Percentiles rank a stretch among this genome's conserved stretches.
phyloP scores from a whole-genome alignment of 148 eudicot species.

The Diospyros kaki region DNA sequence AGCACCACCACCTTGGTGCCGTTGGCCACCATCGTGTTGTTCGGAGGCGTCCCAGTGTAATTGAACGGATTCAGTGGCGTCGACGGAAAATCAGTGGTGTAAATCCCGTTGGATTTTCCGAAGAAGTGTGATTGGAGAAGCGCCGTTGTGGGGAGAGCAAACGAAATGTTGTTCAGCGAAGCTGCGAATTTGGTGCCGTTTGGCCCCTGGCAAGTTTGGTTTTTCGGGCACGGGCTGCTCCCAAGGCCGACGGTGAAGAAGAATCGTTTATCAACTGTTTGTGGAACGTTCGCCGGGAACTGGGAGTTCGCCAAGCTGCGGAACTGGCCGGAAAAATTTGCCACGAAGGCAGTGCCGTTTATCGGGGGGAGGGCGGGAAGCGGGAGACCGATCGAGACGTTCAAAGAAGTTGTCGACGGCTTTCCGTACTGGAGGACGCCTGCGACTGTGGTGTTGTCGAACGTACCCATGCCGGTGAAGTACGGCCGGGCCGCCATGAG shows the following conservation, averaged over 20 bases:
- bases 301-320: slow-evolving; percentile 39
- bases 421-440: slow-evolving; percentile 51
- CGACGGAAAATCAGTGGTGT: slow-evolving; percentile 41
- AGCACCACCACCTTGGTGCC: slow-evolving; percentile 53
- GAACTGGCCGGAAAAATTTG: slow-evolving; percentile 37
- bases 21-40: slow-evolving; percentile 44
- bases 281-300: slow-evolving; percentile 52
- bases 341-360: slow-evolving; percentile 45
- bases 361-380: slow-evolving; percentile 38
- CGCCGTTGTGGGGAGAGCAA: slow-evolving; percentile 42
- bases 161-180: slow-evolving; percentile 55
- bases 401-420: slow-evolving; percentile 1
- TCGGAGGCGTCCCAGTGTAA: slow-evolving; percentile 57
- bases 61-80: slow-evolving; percentile 38
- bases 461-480: slow-evolving; percentile 53
- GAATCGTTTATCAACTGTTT: slow-evolving; percentile 37
- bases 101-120: slow-evolving; percentile 34
- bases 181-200: slow-evolving; percentile 52
- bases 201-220: slow-evolving; percentile 70
- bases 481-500: slow-evolving; percentile 66
- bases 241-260: slow-evolving; percentile 63
- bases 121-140: slow-evolving; percentile 42
- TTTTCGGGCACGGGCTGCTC: slow-evolving; percentile 46
- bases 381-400: slow-evolving; percentile 1
- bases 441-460: slow-evolving; percentile 59